These are phyloP conservation scores for Globisporangium paddicum DNA, from an alignment of 352 stramenopile genomes.

Conservation along the genomic window DNA sequence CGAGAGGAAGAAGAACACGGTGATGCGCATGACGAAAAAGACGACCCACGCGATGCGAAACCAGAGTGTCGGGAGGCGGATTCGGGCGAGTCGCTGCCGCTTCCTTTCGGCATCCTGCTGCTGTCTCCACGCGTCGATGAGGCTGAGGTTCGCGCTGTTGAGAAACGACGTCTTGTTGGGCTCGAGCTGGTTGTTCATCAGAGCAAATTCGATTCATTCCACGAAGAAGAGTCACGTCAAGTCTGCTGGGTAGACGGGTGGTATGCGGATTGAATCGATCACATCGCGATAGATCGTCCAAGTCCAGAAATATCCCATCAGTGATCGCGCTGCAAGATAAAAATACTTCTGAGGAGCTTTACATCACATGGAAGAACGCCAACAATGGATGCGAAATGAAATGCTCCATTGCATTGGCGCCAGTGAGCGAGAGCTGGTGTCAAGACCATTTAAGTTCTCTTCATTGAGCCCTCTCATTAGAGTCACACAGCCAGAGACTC, in stretches of 20 bases:
- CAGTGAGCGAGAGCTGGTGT: background rate
- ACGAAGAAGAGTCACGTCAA: background rate
- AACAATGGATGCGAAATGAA: background rate
- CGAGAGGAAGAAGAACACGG: conserved; percentile 5
- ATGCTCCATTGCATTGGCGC: background rate
- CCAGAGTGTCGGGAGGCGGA: conserved; percentile 4
- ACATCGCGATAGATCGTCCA: background rate
- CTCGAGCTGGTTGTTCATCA: background rate
- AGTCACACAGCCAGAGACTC: no score
- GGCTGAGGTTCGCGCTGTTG: background rate
- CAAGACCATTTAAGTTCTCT: background rate
- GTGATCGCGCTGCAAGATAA: background rate
- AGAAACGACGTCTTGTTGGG: background rate
- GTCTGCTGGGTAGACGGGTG: background rate
- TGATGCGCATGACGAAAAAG: conserved; percentile 7
- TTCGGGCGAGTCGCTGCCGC: background rate
- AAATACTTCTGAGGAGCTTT: background rate
- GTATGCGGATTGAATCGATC: no score
- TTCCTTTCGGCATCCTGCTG: background rate
- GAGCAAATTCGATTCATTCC: background rate
- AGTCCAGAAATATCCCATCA: background rate
- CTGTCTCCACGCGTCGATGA: background rate
- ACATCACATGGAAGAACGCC: background rate
- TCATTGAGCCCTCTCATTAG: no score
- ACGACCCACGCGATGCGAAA: background rate